A percentile compares a stretch with the other conserved stretches of the same genome.
Evolutionary conservation across 192 early-diverging fungal genomes (phyloP).

Genomic region (Funneliformis geosporum): DNA sequence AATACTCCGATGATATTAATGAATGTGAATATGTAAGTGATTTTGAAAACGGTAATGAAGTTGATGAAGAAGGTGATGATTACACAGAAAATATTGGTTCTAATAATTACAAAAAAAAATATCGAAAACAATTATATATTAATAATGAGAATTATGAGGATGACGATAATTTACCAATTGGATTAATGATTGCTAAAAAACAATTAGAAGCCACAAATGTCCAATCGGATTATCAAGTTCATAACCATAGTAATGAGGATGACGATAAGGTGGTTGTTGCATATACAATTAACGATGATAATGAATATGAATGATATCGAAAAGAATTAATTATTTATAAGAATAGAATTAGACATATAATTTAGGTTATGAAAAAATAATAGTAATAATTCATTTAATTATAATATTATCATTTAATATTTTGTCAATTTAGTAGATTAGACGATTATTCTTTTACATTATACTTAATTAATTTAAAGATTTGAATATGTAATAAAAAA

Average conservation of each 20-base stretch:
- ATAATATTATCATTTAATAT: too few species aligned
- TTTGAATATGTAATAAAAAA: too few species aligned
- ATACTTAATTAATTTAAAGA: too few species aligned
- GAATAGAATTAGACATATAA: too few species aligned
- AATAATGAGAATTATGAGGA: background rate
- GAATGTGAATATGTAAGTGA: background rate
- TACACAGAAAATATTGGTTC: constrained; percentile 2
- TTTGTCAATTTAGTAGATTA: too few species aligned
- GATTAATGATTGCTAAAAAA: constrained; percentile 24
- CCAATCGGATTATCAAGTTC: background rate
- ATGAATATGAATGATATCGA: background rate
- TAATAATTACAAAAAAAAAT: background rate
- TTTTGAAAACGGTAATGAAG: background rate
- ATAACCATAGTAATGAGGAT: background rate
- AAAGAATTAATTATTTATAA: background rate
- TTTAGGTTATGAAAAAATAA: too few species aligned
- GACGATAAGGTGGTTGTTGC: background rate
- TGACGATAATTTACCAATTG: constrained; percentile 20
- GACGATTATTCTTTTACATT: too few species aligned
- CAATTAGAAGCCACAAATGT: constrained; percentile 23
- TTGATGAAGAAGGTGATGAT: constrained; percentile 15
- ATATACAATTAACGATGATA: background rate
- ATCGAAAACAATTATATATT: background rate
- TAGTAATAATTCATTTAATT: too few species aligned
- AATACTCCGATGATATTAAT: constrained; percentile 13